Base-by-base conservation (phyloP, 495 filamentous ascomycete genomes). In the Penicillium canescens region DNA sequence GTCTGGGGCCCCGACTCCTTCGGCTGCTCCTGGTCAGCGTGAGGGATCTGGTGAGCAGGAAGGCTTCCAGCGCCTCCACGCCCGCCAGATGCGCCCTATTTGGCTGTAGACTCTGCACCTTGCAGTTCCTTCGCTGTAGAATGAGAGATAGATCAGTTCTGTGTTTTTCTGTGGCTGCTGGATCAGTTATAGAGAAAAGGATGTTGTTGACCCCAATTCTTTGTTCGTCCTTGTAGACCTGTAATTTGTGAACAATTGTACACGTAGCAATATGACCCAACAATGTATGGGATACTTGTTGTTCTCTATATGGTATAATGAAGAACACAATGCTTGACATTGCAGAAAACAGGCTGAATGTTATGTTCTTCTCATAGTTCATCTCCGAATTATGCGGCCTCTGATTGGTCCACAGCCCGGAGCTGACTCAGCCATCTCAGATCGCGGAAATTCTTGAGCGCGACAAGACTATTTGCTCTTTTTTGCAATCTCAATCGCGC, bases 11-110 rank as follows among this genome's bases (percentile, higher is more conserved):
- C 33, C 45, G 44, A 54, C 50, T 36, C 47, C 42, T 28, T 47
- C 52, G n/a, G 44, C 44, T 35, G 38, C 6, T 28, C 34, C 50
- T 26, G 18, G 16, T 21, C 8, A 50, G 35, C 28, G 40, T 8
- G 21, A 58, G 26, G 40, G 24, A 10, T n/a, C 43, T 20, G 20
- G 38, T 37, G 34, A 40, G 23, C 31, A 16, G n/a, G 18, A 49
- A 37, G 26, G 20, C 20, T 65, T 67, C 40, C 34, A 60, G 33
- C 68, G 66, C 20, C 23, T 61, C 18, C 68, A 71, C 35, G 61
- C 66, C 39, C 68, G 68, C 44, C 66, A 69, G 45, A 51, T 71
- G 46, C 60, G 49, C 9, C 60, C 60, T 36, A 28, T 66, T 40
- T 21, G 40, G 44, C 47, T 42, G 26, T 69, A 65, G 41, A 57